These are phyloP conservation scores for Eucalyptus curtisii DNA, from an alignment of 345 rosid species.

Conservation along the genomic window DNA sequence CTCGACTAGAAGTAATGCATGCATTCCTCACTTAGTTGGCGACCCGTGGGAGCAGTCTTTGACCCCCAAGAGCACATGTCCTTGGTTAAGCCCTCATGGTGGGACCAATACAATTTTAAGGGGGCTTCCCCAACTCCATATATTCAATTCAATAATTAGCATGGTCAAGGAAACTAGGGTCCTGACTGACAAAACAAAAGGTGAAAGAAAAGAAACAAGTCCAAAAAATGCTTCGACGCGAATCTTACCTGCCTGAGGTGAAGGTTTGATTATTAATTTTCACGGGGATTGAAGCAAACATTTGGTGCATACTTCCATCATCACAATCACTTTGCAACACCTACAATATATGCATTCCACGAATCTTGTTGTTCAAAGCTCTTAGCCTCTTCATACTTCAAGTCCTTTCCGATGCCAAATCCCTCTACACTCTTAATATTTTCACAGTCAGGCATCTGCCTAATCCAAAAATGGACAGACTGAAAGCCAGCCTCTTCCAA, in stretches of 20 bases:
- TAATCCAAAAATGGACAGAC: conserved; percentile 78
- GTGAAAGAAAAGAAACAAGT: neutral
- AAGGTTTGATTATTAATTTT: neutral
- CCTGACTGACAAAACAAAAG: neutral
- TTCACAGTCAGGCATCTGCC: conserved; percentile 63
- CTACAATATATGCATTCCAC: conserved; percentile 89
- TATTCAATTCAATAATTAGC: neutral
- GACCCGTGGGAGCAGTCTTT: neutral
- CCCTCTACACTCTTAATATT: conserved; percentile 50
- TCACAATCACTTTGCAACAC: conserved; percentile 18
- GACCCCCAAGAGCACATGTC: neutral
- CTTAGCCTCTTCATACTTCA: conserved; percentile 63
- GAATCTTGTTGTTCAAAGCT: conserved; percentile 69
- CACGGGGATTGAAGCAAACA: neutral
- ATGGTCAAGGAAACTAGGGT: neutral
- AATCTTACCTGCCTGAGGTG: neutral
- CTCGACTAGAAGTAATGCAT: neutral
- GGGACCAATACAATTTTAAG: neutral
- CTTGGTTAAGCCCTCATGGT: neutral
- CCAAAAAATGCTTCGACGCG: neutral
- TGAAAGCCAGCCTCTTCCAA: conserved; percentile 81
- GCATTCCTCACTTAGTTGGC: neutral
- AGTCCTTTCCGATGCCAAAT: conserved; percentile 52
- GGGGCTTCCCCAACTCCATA: neutral
- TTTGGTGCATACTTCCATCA: neutral